phyloP scores from a whole-genome alignment of 1,284 basidiomycete genomes.

The Cutaneotrichosporon arboriforme region DNA sequence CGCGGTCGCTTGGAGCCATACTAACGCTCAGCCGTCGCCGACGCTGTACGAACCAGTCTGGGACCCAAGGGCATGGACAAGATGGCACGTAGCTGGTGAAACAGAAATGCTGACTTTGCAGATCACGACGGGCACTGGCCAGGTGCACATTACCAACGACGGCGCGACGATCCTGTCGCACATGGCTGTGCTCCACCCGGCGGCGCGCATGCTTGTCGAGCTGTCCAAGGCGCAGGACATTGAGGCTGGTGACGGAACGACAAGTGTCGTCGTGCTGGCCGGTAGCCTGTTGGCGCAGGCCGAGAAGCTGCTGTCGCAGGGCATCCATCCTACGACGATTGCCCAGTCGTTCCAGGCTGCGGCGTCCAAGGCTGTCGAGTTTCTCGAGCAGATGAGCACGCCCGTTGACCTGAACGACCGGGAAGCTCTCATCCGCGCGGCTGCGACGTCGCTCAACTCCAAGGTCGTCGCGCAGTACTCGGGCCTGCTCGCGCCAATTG shows the following conservation, averaged over 20 bases:
- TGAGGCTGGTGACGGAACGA: slow-evolving; percentile 99
- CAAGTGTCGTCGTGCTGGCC: slow-evolving; percentile 93
- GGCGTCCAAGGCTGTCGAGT: slow-evolving; percentile 88
- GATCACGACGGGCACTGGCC: slow-evolving; percentile 97
- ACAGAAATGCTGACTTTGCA: slow-evolving; percentile 40
- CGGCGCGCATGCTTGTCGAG: slow-evolving; percentile 98
- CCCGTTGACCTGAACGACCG: slow-evolving; percentile 90
- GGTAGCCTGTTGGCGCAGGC: slow-evolving; percentile 89
- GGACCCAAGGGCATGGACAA: slow-evolving; percentile 99
- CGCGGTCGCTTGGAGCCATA: not conserved
- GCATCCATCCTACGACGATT: slow-evolving; percentile 94
- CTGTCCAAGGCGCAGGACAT: slow-evolving; percentile 97
- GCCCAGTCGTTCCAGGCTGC: slow-evolving; percentile 94
- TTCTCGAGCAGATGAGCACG: slow-evolving; percentile 83
- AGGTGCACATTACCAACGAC: slow-evolving; percentile 98
- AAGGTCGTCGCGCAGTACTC: slow-evolving; percentile 99
- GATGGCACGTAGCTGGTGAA: slow-evolving; percentile 61
- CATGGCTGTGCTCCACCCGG: slow-evolving; percentile 95
- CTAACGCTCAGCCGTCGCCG: slow-evolving; percentile 73
- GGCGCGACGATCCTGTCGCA: slow-evolving; percentile 97
- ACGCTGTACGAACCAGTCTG: slow-evolving; percentile 92
- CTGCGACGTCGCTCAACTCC: slow-evolving; percentile 92
- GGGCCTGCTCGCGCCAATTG: slow-evolving; percentile 92
- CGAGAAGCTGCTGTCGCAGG: slow-evolving; percentile 94
- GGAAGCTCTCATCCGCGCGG: slow-evolving; percentile 79